These are phyloP conservation scores for Aspergillus fijiensis DNA, from an alignment of 2,329 filamentous ascomycete species.

Conservation along the genomic window DNA sequence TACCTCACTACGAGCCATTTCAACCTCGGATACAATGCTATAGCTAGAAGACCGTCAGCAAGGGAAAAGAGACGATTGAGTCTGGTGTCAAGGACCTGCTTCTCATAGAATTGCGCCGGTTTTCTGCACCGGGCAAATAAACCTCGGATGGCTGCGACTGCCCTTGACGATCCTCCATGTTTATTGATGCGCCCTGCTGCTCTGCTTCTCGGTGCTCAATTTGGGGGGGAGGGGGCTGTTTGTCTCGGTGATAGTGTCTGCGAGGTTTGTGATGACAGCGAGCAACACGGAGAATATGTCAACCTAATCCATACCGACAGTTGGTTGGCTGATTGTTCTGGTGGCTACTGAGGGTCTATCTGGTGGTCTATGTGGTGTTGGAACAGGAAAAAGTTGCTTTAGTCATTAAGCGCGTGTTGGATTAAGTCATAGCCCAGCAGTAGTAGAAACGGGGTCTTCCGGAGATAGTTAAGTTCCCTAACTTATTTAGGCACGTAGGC, in stretches of 20 bases:
- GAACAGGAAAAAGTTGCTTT: not conserved
- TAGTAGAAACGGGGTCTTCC: too few species aligned
- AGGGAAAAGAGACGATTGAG: not conserved
- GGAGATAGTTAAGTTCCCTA: too few species aligned
- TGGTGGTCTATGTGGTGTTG: not conserved
- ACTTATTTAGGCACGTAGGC: too few species aligned
- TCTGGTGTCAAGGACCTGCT: conserved; percentile 35
- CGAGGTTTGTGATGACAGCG: not conserved
- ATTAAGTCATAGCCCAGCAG: not conserved
- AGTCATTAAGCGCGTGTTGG: not conserved
- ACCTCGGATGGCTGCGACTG: conserved; percentile 24
- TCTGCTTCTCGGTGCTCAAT: not conserved
- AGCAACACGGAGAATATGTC: not conserved
- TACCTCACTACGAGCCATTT: conserved; percentile 97
- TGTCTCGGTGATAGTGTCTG: not conserved
- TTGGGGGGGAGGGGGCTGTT: not conserved
- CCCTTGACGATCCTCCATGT: conserved; percentile 31
- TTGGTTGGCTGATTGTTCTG: not conserved
- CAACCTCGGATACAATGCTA: conserved; percentile 91
- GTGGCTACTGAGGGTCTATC: not conserved
- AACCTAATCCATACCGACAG: not conserved
- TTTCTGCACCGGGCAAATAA: conserved; percentile 21
- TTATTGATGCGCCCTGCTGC: conserved; percentile 6
- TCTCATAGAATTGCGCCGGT: conserved; percentile 39
- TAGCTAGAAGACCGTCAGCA: conserved; percentile 42